Conservation (phyloP, 164 flowering plant species). For the Magnolia officinalis region DNA sequence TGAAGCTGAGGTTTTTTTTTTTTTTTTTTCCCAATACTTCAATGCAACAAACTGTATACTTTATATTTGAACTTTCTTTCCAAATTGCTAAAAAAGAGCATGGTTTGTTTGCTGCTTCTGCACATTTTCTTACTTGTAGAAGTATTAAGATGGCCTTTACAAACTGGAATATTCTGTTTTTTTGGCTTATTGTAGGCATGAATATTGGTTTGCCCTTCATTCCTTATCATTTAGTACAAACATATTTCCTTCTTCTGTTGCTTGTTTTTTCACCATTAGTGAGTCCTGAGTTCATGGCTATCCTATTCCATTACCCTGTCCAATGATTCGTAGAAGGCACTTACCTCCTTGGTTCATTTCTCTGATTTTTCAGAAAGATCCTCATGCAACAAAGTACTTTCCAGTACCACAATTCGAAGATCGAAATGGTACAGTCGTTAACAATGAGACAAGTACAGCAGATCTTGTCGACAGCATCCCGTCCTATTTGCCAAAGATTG, state of each 20-base stretch:
- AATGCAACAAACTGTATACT: no score
- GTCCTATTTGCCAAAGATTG: conserved; percentile 32
- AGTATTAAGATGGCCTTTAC: no score
- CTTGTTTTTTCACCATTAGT: background rate
- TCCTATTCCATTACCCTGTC: background rate
- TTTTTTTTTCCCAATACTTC: no score
- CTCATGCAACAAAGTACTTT: conserved; percentile 20
- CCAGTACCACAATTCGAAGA: conserved; percentile 19
- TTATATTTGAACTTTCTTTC: no score
- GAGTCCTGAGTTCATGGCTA: background rate
- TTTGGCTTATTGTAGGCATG: no score
- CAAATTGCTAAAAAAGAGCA: no score
- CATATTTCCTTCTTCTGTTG: background rate
- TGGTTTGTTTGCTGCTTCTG: no score
- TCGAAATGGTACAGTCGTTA: conserved; percentile 25
- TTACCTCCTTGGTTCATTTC: conserved; percentile 3
- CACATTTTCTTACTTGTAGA: no score
- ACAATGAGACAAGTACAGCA: conserved; percentile 26
- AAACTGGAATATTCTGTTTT: no score
- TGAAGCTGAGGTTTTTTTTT: no score
- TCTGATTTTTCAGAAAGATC: conserved; percentile 46
- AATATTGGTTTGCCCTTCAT: background rate
- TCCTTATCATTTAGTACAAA: background rate
- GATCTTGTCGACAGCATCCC: conserved; percentile 32
- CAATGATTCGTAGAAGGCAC: background rate